Evolutionary conservation across 768 basidiomycete genomes (phyloP).

Genomic region (Kwoniella mangroviensis): DNA sequence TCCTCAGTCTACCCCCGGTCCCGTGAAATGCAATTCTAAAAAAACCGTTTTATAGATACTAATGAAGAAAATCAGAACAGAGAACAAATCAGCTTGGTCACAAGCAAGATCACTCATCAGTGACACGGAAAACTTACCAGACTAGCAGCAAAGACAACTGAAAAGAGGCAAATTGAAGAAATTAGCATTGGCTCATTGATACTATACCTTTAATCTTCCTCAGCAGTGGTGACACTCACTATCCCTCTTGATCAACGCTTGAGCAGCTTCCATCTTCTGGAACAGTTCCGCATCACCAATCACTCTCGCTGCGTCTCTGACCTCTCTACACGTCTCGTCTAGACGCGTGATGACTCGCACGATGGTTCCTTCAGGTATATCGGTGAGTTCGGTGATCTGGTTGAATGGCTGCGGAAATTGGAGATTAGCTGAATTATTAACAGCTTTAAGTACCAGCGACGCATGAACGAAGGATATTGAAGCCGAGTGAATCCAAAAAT

Average conservation of each 20-base stretch:
- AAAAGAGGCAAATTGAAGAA: neutral
- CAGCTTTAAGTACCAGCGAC: neutral
- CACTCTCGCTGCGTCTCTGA: slow-evolving; percentile 93
- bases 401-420: slow-evolving; percentile 79
- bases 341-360: slow-evolving; percentile 93
- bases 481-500: neutral
- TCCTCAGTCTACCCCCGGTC: too few relatives aligned
- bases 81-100: neutral
- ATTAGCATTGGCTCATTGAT: neutral
- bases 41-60: slow-evolving; percentile 30
- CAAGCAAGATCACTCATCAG: too few relatives aligned
- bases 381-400: slow-evolving; percentile 88
- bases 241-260: slow-evolving; percentile 91
- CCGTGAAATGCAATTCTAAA: too few relatives aligned
- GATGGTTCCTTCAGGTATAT: slow-evolving; percentile 94
- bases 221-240: slow-evolving; percentile 65
- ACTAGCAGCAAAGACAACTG: slow-evolving; percentile 57
- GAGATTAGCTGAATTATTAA: neutral
- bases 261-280: slow-evolving; percentile 97
- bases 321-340: slow-evolving; percentile 96
- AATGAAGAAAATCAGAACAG: neutral
- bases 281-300: slow-evolving; percentile 95
- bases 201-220: too few relatives aligned
- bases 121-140: slow-evolving; percentile 38
- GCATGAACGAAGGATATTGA: neutral